Conservation (phyloP, 768 basidiomycete species). For the Mycena kentingensis region DNA sequence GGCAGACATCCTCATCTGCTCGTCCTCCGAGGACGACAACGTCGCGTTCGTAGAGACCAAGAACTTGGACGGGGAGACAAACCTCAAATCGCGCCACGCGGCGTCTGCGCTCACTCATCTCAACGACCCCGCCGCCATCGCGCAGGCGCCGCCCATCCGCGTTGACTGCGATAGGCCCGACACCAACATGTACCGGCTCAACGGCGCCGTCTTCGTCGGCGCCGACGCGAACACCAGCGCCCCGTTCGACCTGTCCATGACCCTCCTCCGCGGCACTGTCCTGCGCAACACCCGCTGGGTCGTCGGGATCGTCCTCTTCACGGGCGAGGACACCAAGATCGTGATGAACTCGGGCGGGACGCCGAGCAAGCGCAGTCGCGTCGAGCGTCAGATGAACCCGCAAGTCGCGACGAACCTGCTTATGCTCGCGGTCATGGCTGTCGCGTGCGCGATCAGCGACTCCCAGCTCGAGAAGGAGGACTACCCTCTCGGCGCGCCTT, state of each 20-base stretch:
- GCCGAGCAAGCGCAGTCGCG: slow-evolving; percentile 90
- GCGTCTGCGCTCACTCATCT: slow-evolving; percentile 75
- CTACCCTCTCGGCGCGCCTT: slow-evolving; percentile 70
- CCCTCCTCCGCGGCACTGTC: slow-evolving; percentile 89
- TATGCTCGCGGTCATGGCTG: slow-evolving; percentile 78
- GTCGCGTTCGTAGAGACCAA: slow-evolving; percentile 95
- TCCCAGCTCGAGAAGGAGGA: slow-evolving; percentile 73
- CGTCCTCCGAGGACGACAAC: slow-evolving; percentile 91
- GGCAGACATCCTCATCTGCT: slow-evolving; percentile 87
- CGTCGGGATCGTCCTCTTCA: slow-evolving; percentile 90
- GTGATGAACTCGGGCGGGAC: slow-evolving; percentile 94
- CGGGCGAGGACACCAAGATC: slow-evolving; percentile 91
- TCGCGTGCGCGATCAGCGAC: slow-evolving; percentile 84
- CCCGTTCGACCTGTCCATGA: slow-evolving; percentile 80
- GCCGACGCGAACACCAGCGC: slow-evolving; percentile 38
- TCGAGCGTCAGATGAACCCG: slow-evolving; percentile 98
- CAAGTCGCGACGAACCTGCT: slow-evolving; percentile 92
- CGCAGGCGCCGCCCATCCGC: slow-evolving; percentile 54
- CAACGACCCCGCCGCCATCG: slow-evolving; percentile 62
- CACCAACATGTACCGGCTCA: slow-evolving; percentile 89
- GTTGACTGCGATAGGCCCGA: slow-evolving; percentile 91
- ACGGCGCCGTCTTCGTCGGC: slow-evolving; percentile 68
- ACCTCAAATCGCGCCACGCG: slow-evolving; percentile 91
- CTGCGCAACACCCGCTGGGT: slow-evolving; percentile 93
- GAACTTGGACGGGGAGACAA: slow-evolving; percentile 97